phyloP scores from a whole-genome alignment of 2,329 filamentous ascomycete genomes.

The Sclerotinia sclerotiorum region DNA sequence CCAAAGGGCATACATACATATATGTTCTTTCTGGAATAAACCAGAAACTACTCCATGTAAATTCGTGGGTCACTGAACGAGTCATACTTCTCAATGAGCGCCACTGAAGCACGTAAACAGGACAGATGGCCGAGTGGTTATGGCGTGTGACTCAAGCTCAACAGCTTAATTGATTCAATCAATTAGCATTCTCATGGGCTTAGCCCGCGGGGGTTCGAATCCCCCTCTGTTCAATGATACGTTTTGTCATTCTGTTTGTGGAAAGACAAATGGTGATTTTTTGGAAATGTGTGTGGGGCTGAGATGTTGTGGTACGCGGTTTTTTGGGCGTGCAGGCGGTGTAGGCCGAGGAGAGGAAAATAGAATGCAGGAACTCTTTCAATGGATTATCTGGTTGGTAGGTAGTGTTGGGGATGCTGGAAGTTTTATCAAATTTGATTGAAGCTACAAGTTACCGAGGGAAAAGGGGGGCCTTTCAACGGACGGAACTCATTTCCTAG shows the following conservation, averaged over 20 bases:
- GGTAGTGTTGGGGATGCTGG: neutral
- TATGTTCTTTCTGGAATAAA: neutral
- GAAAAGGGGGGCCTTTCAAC: neutral
- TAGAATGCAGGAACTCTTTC: neutral
- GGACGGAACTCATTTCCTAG: neutral
- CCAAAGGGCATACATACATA: neutral
- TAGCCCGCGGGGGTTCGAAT: slow-evolving; percentile 25
- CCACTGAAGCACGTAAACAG: accelerated
- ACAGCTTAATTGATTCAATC: slow-evolving; percentile 14
- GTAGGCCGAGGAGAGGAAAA: neutral
- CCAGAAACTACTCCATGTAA: neutral
- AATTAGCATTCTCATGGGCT: slow-evolving; percentile 23
- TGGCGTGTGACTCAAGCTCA: slow-evolving; percentile 25
- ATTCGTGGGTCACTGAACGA: accelerated
- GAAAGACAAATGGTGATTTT: neutral
- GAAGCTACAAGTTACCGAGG: slow-evolving; percentile 3
- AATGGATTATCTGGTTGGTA: neutral
- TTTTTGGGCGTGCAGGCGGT: neutral
- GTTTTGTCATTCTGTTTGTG: neutral
- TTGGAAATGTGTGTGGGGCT: neutral
- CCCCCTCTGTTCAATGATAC: slow-evolving; percentile 13
- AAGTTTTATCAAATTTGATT: neutral
- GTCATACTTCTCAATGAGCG: neutral
- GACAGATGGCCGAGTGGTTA: slow-evolving; percentile 26
- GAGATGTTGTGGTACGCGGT: neutral